Base-by-base conservation (phyloP, 352 stramenopile genomes). In the Phytopythium aichiense region DNA sequence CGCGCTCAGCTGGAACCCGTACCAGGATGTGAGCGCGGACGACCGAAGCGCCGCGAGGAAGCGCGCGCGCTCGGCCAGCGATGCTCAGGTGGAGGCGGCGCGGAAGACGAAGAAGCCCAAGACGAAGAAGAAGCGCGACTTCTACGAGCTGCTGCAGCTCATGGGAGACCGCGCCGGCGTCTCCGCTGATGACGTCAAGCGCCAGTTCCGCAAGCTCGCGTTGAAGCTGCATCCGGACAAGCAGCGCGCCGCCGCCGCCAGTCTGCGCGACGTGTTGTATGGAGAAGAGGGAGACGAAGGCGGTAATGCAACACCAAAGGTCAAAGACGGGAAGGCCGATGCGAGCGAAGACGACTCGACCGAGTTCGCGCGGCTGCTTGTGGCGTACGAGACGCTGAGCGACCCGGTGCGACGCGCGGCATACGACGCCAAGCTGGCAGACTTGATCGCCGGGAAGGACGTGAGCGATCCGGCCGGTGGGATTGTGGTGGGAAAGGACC, bases 331-430 rank as follows among this genome's bases (percentile, higher is more conserved):
- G 4, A 56, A 63, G 16, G 22, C 23, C 0, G 22, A 13, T 25
- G 56, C 57, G n/a, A 35, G 60, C 30, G 65, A 61, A 23, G 61
- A 65, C 0, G 67, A 79, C 57, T 77, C 73, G 51, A 81, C 69
- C 4, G 70, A 87, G 60, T 92, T 92, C 67, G 84, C 84, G 25
- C 73, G 80, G 12, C 69, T 92, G 13, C 61, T 77, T 28, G 60
- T 91, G 30, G 84, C 81, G 4, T 92, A 91, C 64, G 84, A 91
- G 71, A 91, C 84, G 56, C 71, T 92, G 31, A 88, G 77, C 30
- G 76, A 92, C 56, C 79, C 77, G 0, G 67, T 66, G 16, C 70
- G 80, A 58, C 74, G 84, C 8, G 68, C 73, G 4, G 67, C 69
- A 13, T 92, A 92, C 60, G 81, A 92, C 56, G 61, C 66, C 7